Conservation (phyloP, 1,139 yeast species). For the Diutina pseudorugosa region DNA sequence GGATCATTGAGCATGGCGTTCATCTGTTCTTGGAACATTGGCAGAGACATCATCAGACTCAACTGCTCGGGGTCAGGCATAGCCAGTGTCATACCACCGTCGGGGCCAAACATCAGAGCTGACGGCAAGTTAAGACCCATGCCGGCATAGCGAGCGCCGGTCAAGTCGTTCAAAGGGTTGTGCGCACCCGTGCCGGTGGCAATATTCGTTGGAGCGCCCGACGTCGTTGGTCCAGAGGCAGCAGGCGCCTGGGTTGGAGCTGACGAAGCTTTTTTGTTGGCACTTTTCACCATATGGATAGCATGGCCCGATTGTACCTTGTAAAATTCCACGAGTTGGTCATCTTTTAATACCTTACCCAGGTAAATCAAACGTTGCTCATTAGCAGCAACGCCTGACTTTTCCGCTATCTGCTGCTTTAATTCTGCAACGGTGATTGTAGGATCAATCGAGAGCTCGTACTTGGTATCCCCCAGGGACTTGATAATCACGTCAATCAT, state of each 20-base stretch:
- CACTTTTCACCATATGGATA: slow-evolving; percentile 73
- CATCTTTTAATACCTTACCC: slow-evolving; percentile 85
- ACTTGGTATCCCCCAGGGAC: slow-evolving; percentile 70
- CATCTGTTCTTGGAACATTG: slow-evolving; percentile 72
- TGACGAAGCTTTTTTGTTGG: slow-evolving; percentile 14
- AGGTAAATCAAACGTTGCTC: slow-evolving; percentile 85
- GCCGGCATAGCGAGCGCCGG: slow-evolving; percentile 95
- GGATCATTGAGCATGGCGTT: slow-evolving; percentile 67
- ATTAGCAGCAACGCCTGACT: slow-evolving; percentile 54
- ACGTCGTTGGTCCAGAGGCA: slow-evolving; percentile 7
- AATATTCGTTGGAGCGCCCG: slow-evolving; percentile 56
- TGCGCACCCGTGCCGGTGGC: slow-evolving; percentile 85
- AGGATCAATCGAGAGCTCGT: slow-evolving; percentile 46
- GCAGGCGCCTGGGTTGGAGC: slow-evolving; percentile 13
- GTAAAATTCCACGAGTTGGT: slow-evolving; percentile 60
- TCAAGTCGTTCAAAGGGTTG: slow-evolving; percentile 82
- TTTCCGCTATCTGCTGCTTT: slow-evolving; percentile 49
- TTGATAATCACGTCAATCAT: slow-evolving; percentile 19
- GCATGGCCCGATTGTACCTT: slow-evolving; percentile 82
- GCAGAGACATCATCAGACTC: slow-evolving; percentile 64
- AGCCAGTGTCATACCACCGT: slow-evolving; percentile 64
- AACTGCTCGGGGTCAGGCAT: slow-evolving; percentile 69
- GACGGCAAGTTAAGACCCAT: slow-evolving; percentile 68
- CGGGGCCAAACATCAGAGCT: slow-evolving; percentile 87
- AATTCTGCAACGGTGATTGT: slow-evolving; percentile 52